Conservation (phyloP, 441 rosid genomes). For the Adansonia gregorii region DNA sequence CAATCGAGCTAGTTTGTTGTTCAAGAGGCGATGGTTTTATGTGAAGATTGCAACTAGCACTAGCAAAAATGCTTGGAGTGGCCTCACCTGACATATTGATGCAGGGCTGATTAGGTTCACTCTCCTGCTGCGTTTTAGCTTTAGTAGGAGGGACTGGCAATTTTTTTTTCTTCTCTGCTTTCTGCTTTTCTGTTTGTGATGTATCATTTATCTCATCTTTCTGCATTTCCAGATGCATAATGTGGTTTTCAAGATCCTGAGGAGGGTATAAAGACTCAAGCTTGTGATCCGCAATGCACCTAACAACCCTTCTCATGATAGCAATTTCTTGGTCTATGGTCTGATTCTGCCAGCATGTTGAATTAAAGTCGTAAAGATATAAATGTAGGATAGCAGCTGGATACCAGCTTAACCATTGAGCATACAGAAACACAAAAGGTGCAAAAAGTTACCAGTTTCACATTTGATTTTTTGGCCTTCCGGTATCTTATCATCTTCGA, state of each 20-base stretch:
- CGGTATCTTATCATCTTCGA: constrained; percentile 14
- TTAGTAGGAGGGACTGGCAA: background rate
- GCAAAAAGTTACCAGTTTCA: constrained; percentile 13
- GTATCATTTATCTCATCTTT: constrained; percentile 1
- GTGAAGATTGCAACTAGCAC: constrained; percentile 15
- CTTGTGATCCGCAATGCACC: constrained; percentile 20
- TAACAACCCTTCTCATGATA: constrained; percentile 5
- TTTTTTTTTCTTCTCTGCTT: constrained; percentile 9
- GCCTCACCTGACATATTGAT: background rate
- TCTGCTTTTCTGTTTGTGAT: constrained; percentile 6
- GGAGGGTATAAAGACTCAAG: constrained; percentile 24
- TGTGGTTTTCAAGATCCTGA: constrained; percentile 16
- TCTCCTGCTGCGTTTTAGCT: constrained; percentile 14
- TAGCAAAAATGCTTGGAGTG: background rate
- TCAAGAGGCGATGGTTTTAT: constrained; percentile 3
- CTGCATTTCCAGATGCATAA: constrained; percentile 16
- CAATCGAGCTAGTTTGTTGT: background rate
- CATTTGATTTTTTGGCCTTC: constrained; percentile 19
- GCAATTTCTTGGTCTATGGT: constrained; percentile 23
- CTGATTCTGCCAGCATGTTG: constrained; percentile 17
- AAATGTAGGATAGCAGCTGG: background rate
- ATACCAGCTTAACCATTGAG: background rate
- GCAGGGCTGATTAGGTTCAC: background rate
- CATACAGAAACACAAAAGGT: background rate
- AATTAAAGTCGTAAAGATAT: constrained; percentile 3